Percentiles rank a stretch among this genome's conserved stretches.
Evolutionary conservation across 2,329 filamentous ascomycete genomes (phyloP).

Genomic region (Clarireedia homoeocarpa): DNA sequence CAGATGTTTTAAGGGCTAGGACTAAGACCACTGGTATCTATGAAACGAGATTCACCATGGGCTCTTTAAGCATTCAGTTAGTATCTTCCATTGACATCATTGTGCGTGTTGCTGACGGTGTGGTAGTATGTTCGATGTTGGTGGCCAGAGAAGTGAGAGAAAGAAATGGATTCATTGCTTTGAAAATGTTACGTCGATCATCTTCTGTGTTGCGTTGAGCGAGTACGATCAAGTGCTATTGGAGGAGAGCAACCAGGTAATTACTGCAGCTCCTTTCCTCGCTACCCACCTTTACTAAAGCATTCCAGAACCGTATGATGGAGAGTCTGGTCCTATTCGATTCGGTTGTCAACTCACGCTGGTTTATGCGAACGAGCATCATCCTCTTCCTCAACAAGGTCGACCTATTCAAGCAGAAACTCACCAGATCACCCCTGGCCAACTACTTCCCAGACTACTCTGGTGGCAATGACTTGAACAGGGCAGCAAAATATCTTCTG

Average conservation of each 20-base stretch:
- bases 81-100: conserved; percentile 31
- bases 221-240: conserved; percentile 97
- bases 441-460: conserved; percentile 99
- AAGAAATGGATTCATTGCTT: conserved; percentile 99
- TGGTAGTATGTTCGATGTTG: conserved; percentile 94
- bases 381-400: conserved; percentile 99
- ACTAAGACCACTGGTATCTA: conserved; percentile 99
- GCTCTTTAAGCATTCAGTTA: conserved; percentile 96
- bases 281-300: conserved; percentile 12
- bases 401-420: conserved; percentile 93
- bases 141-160: conserved; percentile 90
- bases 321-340: conserved; percentile 94
- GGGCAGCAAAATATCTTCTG: conserved; percentile 92
- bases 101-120: conserved; percentile 15
- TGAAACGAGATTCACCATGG: conserved; percentile 98
- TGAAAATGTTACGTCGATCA: conserved; percentile 98
- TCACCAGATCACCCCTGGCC: conserved; percentile 77
- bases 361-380: conserved; percentile 99
- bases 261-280: conserved; percentile 21
- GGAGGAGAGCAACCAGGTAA: conserved; percentile 93
- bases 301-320: conserved; percentile 91
- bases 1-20: conserved; percentile 88
- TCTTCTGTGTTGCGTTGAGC: conserved; percentile 95
- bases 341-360: conserved; percentile 95
- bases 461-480: conserved; percentile 94